phyloP scores from a whole-genome alignment of 2,329 filamentous ascomycete genomes.

The Penicillium sp. region DNA sequence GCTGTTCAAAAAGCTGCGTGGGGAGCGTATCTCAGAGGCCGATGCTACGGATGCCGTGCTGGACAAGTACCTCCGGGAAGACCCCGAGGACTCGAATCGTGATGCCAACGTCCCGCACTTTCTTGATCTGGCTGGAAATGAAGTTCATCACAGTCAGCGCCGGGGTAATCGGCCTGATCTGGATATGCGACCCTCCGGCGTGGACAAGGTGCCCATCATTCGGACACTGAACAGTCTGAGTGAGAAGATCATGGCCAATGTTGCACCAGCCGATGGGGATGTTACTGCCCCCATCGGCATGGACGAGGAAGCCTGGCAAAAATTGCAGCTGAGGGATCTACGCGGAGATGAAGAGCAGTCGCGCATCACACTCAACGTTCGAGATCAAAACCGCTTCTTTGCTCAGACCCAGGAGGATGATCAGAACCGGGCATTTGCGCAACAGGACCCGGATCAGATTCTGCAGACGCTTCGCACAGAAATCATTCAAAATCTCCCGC shows the following conservation, averaged over 20 bases:
- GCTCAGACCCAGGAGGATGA: conserved; percentile 50
- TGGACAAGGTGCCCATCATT: conserved; percentile 81
- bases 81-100: conserved; percentile 50
- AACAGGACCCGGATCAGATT: conserved; percentile 68
- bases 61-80: conserved; percentile 80
- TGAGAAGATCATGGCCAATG: conserved; percentile 87
- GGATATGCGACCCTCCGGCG: conserved; percentile 76
- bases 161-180: conserved; percentile 83
- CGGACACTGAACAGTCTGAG: conserved; percentile 85
- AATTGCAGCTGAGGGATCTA: conserved; percentile 76
- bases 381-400: conserved; percentile 82
- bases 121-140: conserved; percentile 89
- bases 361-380: conserved; percentile 79
- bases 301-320: conserved; percentile 70
- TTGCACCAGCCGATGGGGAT: conserved; percentile 72
- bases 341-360: conserved; percentile 69
- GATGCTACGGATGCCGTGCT: conserved; percentile 76
- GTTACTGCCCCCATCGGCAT: conserved; percentile 63
- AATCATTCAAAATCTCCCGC: conserved; percentile 46
- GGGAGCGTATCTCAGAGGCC: conserved; percentile 76
- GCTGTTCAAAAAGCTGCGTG: conserved; percentile 85
- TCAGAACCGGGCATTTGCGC: conserved; percentile 59
- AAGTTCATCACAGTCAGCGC: conserved; percentile 86
- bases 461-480: conserved; percentile 63
- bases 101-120: conserved; percentile 75